Evolutionary conservation across 1,284 basidiomycete species (phyloP), one percentile per base, ranked within the genome.

Genomic region (Moesziomyces sp.): DNA sequence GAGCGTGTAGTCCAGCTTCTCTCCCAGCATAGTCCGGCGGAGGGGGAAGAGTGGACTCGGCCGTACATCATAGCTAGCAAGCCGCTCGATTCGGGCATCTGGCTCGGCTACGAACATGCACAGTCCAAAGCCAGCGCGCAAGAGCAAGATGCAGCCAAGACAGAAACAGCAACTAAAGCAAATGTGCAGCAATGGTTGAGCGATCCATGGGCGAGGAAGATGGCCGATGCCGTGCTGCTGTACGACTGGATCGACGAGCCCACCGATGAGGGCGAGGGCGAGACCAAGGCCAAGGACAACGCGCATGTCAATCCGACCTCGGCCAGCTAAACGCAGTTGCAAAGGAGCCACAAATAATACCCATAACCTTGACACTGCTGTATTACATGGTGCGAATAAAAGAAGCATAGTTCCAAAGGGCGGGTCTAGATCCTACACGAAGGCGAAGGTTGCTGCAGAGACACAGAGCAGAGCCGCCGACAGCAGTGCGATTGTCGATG

Each of bases 211-310:
- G 56, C 53, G 7, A 59, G 74, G 5, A 73, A 63, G 19, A 26
- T 76, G 57, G 74, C 69, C n/a, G 74, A 76, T 26, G 62, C 67
- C 8, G 59, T 76, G 19, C 26, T 76, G 10, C 30, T 76, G 49
- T 76, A 76, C 50, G 70, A 76, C 48, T 76, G 74, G 74, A 56
- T 69, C 14, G 66, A 74, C 16, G 74, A 76, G 23, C 50, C 63
- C 9, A 40, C 24, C 5, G 43, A 56, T 3, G 52, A 51, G 19
- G 51, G 46, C 11, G 16, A 52, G 35, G 28, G 54, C 16, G 45
- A 42, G 38, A 46, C 57, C 5, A 24, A 47, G 14, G 18, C 28
- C 62, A 18, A n/a, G 46, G 8, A 14, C 40, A 6, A 35, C 23
- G 16, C n/a, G 38, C 43, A 44, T 18, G 46, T 26, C 49, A 45